phyloP scores from a whole-genome alignment of 192 early-diverging fungal genomes.

The Podila verticillata region DNA sequence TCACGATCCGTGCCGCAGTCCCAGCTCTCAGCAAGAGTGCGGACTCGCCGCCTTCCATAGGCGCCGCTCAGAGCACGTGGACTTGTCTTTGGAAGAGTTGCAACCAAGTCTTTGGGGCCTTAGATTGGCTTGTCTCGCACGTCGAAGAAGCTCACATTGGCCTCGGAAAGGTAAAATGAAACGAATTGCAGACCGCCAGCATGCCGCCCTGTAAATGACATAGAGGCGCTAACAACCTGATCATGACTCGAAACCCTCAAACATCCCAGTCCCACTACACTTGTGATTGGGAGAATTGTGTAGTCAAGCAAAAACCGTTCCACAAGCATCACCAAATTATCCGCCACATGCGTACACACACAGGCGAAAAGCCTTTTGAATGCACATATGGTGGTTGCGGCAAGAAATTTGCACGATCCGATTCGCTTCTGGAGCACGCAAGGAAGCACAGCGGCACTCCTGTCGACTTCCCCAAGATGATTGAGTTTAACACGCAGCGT shows the following conservation, averaged over 20 bases:
- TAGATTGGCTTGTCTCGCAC: slow-evolving; percentile 56
- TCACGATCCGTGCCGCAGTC: neutral
- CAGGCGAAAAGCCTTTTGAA: slow-evolving; percentile 53
- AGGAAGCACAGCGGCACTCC: slow-evolving; percentile 54
- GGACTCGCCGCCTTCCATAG: neutral
- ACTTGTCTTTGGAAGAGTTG: slow-evolving; percentile 61
- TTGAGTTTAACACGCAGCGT: slow-evolving; percentile 11
- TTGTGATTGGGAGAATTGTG: slow-evolving; percentile 56
- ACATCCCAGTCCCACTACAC: slow-evolving; percentile 43
- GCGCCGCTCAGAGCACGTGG: slow-evolving; percentile 13
- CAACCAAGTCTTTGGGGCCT: slow-evolving; percentile 31
- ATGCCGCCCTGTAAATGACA: neutral
- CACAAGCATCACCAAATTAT: slow-evolving; percentile 73
- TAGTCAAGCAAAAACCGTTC: slow-evolving; percentile 64
- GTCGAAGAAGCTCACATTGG: slow-evolving; percentile 60
- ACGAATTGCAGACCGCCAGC: neutral
- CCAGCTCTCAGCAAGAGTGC: neutral
- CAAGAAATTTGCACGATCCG: slow-evolving; percentile 76
- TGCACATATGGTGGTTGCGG: slow-evolving; percentile 30
- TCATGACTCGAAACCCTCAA: neutral
- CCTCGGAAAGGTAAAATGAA: slow-evolving; percentile 55
- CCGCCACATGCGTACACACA: slow-evolving; percentile 59
- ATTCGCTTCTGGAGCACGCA: slow-evolving; percentile 70
- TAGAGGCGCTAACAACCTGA: neutral
- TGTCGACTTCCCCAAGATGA: slow-evolving; percentile 9